phyloP scores from a whole-genome alignment of 139 green algal genomes.

The Microglena sp. region DNA sequence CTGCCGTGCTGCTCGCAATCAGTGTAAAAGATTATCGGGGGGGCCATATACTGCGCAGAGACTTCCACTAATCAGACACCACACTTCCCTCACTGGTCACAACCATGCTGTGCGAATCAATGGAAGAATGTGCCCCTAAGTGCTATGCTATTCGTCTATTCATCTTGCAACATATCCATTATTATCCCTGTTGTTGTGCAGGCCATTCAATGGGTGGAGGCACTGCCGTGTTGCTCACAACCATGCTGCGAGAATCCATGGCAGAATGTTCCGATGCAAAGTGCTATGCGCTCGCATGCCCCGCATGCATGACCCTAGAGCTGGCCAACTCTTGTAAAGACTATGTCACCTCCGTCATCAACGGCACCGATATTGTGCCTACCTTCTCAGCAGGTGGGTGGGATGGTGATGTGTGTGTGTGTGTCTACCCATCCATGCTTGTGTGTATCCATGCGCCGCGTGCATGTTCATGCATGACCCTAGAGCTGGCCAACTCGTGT shows the following conservation, averaged over 20 bases:
- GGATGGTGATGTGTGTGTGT: not conserved
- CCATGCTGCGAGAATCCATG: slow-evolving; percentile 55
- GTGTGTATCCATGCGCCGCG: not conserved
- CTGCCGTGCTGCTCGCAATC: no score
- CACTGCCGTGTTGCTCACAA: slow-evolving; percentile 78
- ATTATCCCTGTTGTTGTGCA: no score
- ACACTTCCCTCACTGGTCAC: no score
- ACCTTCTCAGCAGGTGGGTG: slow-evolving; percentile 33
- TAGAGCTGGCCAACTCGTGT: not conserved
- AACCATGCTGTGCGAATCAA: no score
- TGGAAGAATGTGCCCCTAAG: no score
- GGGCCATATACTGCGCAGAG: no score
- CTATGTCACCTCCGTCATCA: slow-evolving; percentile 75
- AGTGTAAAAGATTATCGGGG: no score
- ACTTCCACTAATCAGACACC: no score
- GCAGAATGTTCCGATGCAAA: slow-evolving; percentile 36
- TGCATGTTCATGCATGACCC: not conserved
- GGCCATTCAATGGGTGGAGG: slow-evolving; percentile 80
- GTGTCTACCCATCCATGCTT: not conserved
- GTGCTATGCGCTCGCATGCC: slow-evolving; percentile 75
- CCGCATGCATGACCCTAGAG: slow-evolving; percentile 73
- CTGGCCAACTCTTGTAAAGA: slow-evolving; percentile 51
- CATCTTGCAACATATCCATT: no score
- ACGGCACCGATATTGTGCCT: slow-evolving; percentile 66
- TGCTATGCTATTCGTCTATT: no score